A percentile compares a stretch with the other conserved stretches of the same genome.
phyloP scores from a whole-genome alignment of 148 eudicot species.

The Arbutus unedo region DNA sequence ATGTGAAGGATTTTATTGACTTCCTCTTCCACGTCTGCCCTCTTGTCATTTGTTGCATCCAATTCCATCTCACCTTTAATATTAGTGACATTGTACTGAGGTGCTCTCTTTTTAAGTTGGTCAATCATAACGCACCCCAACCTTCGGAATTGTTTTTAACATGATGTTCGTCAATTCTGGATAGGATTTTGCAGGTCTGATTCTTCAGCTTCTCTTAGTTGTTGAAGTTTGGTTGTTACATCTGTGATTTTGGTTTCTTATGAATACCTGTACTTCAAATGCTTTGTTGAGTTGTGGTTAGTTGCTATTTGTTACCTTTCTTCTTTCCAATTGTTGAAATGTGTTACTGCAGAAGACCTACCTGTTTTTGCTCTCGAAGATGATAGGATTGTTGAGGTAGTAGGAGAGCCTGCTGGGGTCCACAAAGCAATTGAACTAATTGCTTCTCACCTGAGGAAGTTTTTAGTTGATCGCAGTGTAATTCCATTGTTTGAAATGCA shows the following conservation, averaged over 20 bases:
- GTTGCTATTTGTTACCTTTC: background rate
- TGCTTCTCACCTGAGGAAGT: conserved; percentile 77
- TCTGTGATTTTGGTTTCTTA: no score
- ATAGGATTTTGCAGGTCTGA: background rate
- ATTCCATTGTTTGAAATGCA: conserved; percentile 74
- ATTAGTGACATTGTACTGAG: background rate
- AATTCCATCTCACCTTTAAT: background rate
- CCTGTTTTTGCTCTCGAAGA: conserved; percentile 90
- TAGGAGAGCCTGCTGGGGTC: conserved; percentile 71
- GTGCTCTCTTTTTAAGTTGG: background rate
- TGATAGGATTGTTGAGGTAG: conserved; percentile 83
- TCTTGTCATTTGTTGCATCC: conserved; percentile 4
- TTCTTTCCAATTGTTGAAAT: conserved; percentile 14
- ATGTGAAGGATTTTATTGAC: conserved; percentile 2
- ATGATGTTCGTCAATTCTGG: background rate
- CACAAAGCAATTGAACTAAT: conserved; percentile 80
- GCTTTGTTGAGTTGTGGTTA: background rate
- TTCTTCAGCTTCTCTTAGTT: background rate
- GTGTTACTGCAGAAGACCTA: conserved; percentile 55
- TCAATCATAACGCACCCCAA: background rate
- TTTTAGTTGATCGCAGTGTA: conserved; percentile 84
- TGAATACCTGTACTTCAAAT: background rate
- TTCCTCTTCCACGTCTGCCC: background rate
- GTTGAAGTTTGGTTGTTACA: background rate
- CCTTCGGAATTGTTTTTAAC: background rate